These are phyloP conservation scores for Whalleya microplaca DNA, from an alignment of 2,329 filamentous ascomycete genomes.

Conservation along the genomic window DNA sequence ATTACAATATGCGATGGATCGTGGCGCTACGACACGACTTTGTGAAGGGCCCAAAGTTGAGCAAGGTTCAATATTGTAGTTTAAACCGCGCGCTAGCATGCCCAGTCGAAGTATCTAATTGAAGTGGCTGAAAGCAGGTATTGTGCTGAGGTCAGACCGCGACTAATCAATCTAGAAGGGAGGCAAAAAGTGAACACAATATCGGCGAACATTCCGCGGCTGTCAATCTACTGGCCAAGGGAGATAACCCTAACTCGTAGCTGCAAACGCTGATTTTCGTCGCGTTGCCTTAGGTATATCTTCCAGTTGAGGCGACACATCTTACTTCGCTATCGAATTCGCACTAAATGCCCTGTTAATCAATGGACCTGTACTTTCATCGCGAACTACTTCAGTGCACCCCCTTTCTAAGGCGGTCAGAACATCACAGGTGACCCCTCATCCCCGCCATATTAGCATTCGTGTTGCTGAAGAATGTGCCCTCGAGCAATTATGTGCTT, in stretches of 20 bases:
- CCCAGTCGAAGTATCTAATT: neutral
- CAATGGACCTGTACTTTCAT: too few species aligned
- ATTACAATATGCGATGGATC: neutral
- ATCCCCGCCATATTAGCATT: too few species aligned
- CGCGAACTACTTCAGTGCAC: too few species aligned
- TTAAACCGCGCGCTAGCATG: neutral
- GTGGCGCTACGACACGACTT: too few species aligned
- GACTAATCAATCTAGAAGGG: neutral
- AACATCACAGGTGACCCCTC: too few species aligned
- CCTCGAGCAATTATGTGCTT: neutral
- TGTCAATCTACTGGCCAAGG: neutral
- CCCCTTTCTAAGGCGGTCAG: too few species aligned
- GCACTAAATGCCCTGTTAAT: too few species aligned
- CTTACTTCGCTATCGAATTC: too few species aligned
- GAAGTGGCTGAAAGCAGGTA: neutral
- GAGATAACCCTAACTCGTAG: neutral
- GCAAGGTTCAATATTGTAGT: neutral
- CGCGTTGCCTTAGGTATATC: too few species aligned
- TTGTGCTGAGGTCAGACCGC: neutral
- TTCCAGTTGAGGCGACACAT: too few species aligned
- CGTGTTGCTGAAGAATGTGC: neutral
- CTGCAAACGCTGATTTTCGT: too few species aligned
- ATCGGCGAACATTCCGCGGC: neutral
- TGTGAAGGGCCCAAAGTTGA: neutral
- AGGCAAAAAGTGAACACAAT: neutral